Base-by-base conservation (phyloP, 768 basidiomycete genomes). In the Lentinula raphanica region DNA sequence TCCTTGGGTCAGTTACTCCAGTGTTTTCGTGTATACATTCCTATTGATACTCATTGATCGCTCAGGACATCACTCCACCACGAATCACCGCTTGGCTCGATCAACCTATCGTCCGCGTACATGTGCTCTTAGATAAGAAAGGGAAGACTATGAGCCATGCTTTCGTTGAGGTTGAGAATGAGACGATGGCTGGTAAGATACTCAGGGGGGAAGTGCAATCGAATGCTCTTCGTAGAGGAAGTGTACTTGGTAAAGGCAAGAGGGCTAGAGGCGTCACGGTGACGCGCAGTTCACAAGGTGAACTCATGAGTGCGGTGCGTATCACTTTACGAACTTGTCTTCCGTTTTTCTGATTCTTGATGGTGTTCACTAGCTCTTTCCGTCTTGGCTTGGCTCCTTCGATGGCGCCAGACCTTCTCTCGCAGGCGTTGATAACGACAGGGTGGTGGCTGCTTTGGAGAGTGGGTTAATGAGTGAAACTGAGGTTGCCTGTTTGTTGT, bases 131-230 rank as follows among this genome's bases (percentile, higher is more conserved):
- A 58, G 91, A 94, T 63, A 75, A 79, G 36, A 86, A 88, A 63
- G 91, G 91, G 39, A 93, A 93, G 72, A 94, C 92, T 0, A 76
- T 87, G 55, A 90, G 87, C 61, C 91, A 94, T 69, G 91, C 92
- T 1, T 93, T 86, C 62, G 86, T 88, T 13, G 91, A 93, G 68
- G 82, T 91, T 60, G 72, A 73, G 23, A 77, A 80, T 60, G 81
- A 85, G 29, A 78, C 79, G 1, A 78, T 80, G 27, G 88, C 88
- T 12, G 83, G 86, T 46, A 78, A 82, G 25, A 86, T 88, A 31
- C 75, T 92, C 11, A 79, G 90, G 12, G 80, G 83, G 7, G 74
- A 68, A 21, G 68, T 44, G 12, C 28, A 75, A 32, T 71, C 69
- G 21, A 46, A 32, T 55, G 56, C 49, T 49, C 28, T n/a, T 25